Percentiles rank a stretch among this genome's conserved stretches.
Evolutionary conservation across 148 eudicot genomes (phyloP).

Genomic region (Silene uniflora): DNA sequence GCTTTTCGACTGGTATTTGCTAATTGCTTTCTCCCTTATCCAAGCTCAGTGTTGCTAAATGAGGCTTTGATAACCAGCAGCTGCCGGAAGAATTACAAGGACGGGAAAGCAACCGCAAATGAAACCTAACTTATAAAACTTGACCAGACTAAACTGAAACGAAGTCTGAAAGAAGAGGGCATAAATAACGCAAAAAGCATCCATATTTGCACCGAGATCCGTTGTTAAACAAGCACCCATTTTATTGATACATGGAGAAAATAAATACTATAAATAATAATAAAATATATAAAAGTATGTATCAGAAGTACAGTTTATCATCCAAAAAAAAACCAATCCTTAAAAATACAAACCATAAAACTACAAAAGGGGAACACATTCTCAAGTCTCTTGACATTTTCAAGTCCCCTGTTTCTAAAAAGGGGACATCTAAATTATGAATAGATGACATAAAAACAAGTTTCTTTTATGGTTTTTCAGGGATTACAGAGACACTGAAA

Average conservation of each 20-base stretch:
- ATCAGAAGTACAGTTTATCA: slow-evolving; percentile 7
- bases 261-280: background rate
- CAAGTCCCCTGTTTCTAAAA: slow-evolving; percentile 26
- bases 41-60: no score
- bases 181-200: no score
- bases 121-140: no score
- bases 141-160: no score
- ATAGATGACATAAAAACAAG: background rate
- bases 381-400: slow-evolving; percentile 2
- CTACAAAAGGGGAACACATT: slow-evolving; percentile 18
- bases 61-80: no score
- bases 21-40: no score
- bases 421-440: slow-evolving; percentile 5
- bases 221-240: background rate
- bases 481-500: slow-evolving; percentile 35
- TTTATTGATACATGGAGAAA: slow-evolving; percentile 16
- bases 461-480: slow-evolving; percentile 35
- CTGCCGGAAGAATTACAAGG: no score
- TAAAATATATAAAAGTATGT: slow-evolving; percentile 3
- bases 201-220: background rate
- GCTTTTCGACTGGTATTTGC: no score
- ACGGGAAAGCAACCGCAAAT: no score
- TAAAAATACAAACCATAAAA: background rate
- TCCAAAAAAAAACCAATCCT: background rate
- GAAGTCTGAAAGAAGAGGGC: no score